Evolutionary conservation across 2,329 filamentous ascomycete genomes (phyloP), one percentile per base, ranked within the genome.

Genomic region (Lachnellula cervina): DNA sequence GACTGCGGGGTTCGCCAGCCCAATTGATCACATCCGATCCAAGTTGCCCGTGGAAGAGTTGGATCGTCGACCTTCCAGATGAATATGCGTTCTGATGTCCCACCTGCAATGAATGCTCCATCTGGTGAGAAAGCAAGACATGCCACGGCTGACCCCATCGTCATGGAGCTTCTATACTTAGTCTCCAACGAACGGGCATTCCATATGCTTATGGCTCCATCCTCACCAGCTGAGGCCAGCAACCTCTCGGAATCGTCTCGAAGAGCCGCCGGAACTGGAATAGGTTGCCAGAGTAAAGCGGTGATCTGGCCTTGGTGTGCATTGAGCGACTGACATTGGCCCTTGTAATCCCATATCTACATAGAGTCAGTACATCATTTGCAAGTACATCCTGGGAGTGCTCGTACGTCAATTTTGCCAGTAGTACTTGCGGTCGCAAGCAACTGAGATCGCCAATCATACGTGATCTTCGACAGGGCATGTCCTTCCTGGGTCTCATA

Each of bases 51-150:
- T 4, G 83, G 83, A 46, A 83, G 75, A 25, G 74, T 72, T 46
- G 79, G 74, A 51, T 82, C 83, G 57, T 80, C 81, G 13, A 85
- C 78, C 65, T 84, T 86, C 82, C 83, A 87, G 46, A 87, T 84
- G 40, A 85, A 70, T 14, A 86, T 80, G 55, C 76, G 77, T 35
- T 79, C 77, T 19, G 76, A 76, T 0, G 82, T 85, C 5, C 81
- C 83, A 4, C 81, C 82, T 0, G 83, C 83, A 51, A 87, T 78
- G 61, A 84, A 84, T 19, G 77, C 77, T 1, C 83, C 83, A 57
- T 86, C 82, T 0, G 83, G 83, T 0, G 82, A 84, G 58, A 86
- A 86, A 1, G 83, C 76, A 2, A 86, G 72, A 23, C 79, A 78
- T 42, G 83, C 77, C 45, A 86, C 79, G 7, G 80, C 77, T 1